phyloP scores from a whole-genome alignment of 345 rosid genomes.

The Linum lewisii region DNA sequence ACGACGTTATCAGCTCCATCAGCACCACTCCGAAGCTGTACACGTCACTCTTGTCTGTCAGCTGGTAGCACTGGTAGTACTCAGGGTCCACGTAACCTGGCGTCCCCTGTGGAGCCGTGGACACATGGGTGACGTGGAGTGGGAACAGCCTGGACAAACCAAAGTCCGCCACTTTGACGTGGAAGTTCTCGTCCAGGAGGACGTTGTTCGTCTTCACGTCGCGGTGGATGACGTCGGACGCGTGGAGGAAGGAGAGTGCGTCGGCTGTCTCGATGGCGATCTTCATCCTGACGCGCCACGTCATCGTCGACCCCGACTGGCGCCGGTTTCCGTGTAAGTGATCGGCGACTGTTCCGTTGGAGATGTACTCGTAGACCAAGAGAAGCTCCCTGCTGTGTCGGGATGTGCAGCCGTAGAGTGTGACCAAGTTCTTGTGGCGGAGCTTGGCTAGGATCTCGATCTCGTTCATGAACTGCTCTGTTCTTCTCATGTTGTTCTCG shows the following conservation, averaged over 20 bases:
- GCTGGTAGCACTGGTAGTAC: constrained; percentile 22
- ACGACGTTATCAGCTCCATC: constrained; percentile 31
- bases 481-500: constrained; percentile 21
- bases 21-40: constrained; percentile 32
- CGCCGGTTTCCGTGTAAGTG: background rate
- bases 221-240: constrained; percentile 23
- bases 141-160: constrained; percentile 29
- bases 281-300: constrained; percentile 18
- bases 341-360: constrained; percentile 2
- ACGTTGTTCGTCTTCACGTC: constrained; percentile 15
- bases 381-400: constrained; percentile 21
- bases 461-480: constrained; percentile 28
- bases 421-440: constrained; percentile 23
- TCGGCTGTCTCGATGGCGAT: constrained; percentile 25
- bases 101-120: constrained; percentile 28
- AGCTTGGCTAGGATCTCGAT: constrained; percentile 6
- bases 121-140: constrained; percentile 20
- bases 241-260: constrained; percentile 26
- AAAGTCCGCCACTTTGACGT: constrained; percentile 26
- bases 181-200: constrained; percentile 15
- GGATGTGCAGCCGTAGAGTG: constrained; percentile 29
- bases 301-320: background rate
- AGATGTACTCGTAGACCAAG: constrained; percentile 1
- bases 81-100: constrained; percentile 30
- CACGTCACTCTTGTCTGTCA: constrained; percentile 27